Evolutionary conservation across 805 yeast genomes (phyloP).

Genomic region (Middelhovenomyces tepae): DNA sequence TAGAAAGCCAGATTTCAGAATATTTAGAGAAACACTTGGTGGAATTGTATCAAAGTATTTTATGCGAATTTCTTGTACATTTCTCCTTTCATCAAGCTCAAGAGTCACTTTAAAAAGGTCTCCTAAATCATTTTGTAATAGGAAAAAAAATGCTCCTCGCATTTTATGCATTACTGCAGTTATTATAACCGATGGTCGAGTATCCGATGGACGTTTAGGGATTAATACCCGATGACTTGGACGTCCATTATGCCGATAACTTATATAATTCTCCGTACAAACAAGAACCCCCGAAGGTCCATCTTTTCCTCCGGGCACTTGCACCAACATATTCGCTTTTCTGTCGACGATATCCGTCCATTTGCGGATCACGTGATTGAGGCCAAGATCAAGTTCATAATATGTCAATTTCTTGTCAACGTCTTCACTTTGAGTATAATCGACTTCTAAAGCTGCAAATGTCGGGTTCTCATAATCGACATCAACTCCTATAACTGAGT

Average conservation of each 20-base stretch:
- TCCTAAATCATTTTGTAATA: constrained; percentile 64
- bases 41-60: constrained; percentile 75
- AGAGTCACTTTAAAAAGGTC: constrained; percentile 64
- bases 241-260: constrained; percentile 33
- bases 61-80: constrained; percentile 37
- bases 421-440: constrained; percentile 26
- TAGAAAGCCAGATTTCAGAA: constrained; percentile 68
- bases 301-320: constrained; percentile 64
- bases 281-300: constrained; percentile 65
- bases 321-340: constrained; percentile 45
- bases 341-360: constrained; percentile 33
- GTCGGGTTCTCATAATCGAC: constrained; percentile 75
- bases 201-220: constrained; percentile 39
- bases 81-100: constrained; percentile 29
- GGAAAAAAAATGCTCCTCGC: constrained; percentile 53
- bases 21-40: constrained; percentile 41
- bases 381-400: constrained; percentile 80
- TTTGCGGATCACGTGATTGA: constrained; percentile 61
- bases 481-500: constrained; percentile 53
- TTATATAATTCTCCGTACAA: constrained; percentile 47
- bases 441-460: constrained; percentile 72
- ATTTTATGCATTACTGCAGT: constrained; percentile 57
- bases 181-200: constrained; percentile 32
- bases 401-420: constrained; percentile 39
- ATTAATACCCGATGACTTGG: constrained; percentile 38